phyloP scores from a whole-genome alignment of 192 early-diverging fungal genomes.

The Endogone sp. region DNA sequence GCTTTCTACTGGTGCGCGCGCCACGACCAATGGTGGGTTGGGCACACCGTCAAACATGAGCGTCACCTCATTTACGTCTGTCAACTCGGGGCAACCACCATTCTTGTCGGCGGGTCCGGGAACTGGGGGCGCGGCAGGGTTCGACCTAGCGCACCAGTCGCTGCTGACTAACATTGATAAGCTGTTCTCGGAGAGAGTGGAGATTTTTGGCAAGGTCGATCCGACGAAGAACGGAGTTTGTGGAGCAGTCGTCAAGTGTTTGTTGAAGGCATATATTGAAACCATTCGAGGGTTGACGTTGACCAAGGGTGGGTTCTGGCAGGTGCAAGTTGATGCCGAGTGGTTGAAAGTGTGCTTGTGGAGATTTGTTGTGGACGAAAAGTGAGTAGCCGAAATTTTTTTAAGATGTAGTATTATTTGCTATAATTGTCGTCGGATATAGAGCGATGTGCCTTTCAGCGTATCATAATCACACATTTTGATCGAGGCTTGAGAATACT shows the following conservation, averaged over 20 bases:
- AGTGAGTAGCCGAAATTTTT: neutral
- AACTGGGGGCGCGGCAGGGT: neutral
- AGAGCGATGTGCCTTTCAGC: too few relatives aligned
- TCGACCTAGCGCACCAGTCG: neutral
- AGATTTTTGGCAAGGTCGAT: slow-evolving; percentile 58
- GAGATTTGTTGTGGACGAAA: slow-evolving; percentile 1
- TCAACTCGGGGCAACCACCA: neutral
- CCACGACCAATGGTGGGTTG: too few relatives aligned
- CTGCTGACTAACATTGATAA: slow-evolving; percentile 58
- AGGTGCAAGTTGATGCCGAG: slow-evolving; percentile 68
- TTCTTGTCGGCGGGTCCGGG: neutral
- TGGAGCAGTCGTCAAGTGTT: slow-evolving; percentile 49
- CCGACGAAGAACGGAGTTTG: slow-evolving; percentile 43
- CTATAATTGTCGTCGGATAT: neutral
- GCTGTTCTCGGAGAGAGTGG: slow-evolving; percentile 65
- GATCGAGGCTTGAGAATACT: too few relatives aligned
- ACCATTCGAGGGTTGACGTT: slow-evolving; percentile 49
- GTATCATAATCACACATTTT: too few relatives aligned
- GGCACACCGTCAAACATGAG: neutral
- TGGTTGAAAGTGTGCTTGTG: slow-evolving; percentile 43
- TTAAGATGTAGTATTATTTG: neutral
- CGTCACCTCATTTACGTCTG: neutral
- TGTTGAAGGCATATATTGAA: slow-evolving; percentile 63
- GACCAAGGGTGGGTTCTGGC: slow-evolving; percentile 46
- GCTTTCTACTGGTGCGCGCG: too few relatives aligned